Percentiles rank a stretch among this genome's conserved stretches.
Conservation (phyloP, 176 grass and related monocot genomes). For the Aegilops tauschii region DNA sequence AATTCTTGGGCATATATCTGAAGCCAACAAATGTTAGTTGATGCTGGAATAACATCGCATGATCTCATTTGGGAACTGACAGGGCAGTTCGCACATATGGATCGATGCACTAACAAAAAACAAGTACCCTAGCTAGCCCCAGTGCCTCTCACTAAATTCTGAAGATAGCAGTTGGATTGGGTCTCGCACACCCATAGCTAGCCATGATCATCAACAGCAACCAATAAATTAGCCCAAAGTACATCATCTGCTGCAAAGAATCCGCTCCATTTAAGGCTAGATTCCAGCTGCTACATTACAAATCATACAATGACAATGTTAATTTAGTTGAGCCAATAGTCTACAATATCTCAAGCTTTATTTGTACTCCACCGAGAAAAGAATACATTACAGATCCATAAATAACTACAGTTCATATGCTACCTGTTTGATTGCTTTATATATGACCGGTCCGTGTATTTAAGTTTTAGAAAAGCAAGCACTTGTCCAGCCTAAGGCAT, state of each 20-base stretch:
- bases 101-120: conserved; percentile 20
- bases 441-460: not conserved
- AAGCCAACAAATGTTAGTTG: conserved; percentile 43
- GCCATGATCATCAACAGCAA: conserved; percentile 5
- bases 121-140: not conserved
- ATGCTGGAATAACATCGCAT: conserved; percentile 46
- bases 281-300: conserved; percentile 31
- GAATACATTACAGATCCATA: conserved; percentile 18
- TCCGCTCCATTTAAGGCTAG: conserved; percentile 24
- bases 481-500: conserved; percentile 18
- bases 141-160: conserved; percentile 34
- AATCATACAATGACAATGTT: conserved; percentile 11
- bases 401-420: not conserved
- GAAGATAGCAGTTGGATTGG: conserved; percentile 42
- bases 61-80: conserved; percentile 12
- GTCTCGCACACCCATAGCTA: conserved; percentile 1
- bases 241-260: conserved; percentile 17
- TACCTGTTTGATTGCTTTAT: not conserved
- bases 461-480: conserved; percentile 28
- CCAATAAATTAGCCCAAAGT: conserved; percentile 43
- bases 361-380: conserved; percentile 10
- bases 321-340: conserved; percentile 14
- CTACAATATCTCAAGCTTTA: conserved; percentile 7
- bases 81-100: not conserved
- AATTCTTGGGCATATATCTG: conserved; percentile 41